Base-by-base conservation (phyloP, 441 rosid genomes). In the Dalechampia spathulata region DNA sequence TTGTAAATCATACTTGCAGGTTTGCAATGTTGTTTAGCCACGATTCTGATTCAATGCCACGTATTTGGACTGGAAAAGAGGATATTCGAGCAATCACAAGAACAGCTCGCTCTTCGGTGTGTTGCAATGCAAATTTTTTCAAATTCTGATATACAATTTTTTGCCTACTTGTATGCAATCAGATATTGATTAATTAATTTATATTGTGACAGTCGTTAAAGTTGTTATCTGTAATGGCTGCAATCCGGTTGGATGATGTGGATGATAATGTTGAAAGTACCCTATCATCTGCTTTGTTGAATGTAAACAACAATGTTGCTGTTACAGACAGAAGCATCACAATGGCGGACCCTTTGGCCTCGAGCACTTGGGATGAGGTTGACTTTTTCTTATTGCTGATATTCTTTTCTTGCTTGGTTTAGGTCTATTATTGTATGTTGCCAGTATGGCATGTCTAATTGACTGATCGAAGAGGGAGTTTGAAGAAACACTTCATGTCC, bases 11-110 rank as follows among this genome's bases (percentile, higher is more conserved):
- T 61, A 55, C 38, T n/a, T 68, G 20, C 83, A 94, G 99, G 79
- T 94, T 94, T 83, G 69, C 96, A 45, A 78, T 75, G 64, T 66
- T 88, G 66, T 94, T 90, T 60, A 86, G 92, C 80, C 96, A 83
- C 64, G 99, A 90, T 77, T 67, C 94, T 55, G 98, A 94, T 68
- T 94, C 99, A 62, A 90, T 94, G 90, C 97, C 99, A n/a, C 90
- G 98, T 45, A 78, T 94, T 66, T 94, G 99, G 99, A 90, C 87
- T 16, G 97, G 99, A 68, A 84, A 84, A 26, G 99, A 94, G 76
- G 98, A 94, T 71, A 90, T 94, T 70, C 79, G 96, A 69, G 88
- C 94, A 55, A 88, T 94, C 58, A 94, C 97, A 21, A 90, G 85
- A 80, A 65, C 78, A 64, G 97, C 99, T 71, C 95, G 96, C 64